Conservation (phyloP, 2,329 filamentous ascomycete species). For the Sclerotinia glacialis region DNA sequence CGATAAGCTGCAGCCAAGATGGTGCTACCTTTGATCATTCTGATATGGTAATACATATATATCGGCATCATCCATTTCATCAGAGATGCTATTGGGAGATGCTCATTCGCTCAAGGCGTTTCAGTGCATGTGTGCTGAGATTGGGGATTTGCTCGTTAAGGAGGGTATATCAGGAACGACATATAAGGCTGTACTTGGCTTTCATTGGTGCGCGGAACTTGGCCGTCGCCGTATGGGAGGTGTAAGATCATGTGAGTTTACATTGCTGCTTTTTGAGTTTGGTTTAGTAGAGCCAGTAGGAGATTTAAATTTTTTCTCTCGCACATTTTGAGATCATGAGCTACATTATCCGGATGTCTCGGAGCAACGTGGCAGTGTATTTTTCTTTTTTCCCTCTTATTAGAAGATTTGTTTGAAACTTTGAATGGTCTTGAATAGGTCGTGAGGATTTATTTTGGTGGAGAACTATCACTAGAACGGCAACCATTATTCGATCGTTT, state of each 20-base stretch:
- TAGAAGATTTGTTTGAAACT: background rate
- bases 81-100: background rate
- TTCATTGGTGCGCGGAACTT: conserved; percentile 26
- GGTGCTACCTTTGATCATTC: conserved; percentile 20
- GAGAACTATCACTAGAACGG: conserved; percentile 15
- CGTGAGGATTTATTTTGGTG: background rate
- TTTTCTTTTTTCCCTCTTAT: background rate
- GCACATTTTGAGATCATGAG: background rate
- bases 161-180: conserved; percentile 23
- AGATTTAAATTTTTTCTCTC: background rate
- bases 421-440: background rate
- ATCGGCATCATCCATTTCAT: conserved; percentile 6
- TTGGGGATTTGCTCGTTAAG: conserved; percentile 14
- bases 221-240: conserved; percentile 18
- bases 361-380: conserved; percentile 19
- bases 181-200: conserved; percentile 23
- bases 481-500: background rate
- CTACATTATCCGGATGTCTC: conserved; percentile 20
- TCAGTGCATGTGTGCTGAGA: conserved; percentile 11
- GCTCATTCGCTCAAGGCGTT: conserved; percentile 20
- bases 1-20: conserved; percentile 19
- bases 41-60: conserved; percentile 22
- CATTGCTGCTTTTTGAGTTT: conserved; percentile 22
- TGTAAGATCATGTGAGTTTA: conserved; percentile 23
- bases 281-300: conserved; percentile 5